A percentile compares a stretch with the other conserved stretches of the same genome.
These are phyloP conservation scores for Hyphopichia homilentoma DNA, from an alignment of 805 yeast species.

Conservation along the genomic window DNA sequence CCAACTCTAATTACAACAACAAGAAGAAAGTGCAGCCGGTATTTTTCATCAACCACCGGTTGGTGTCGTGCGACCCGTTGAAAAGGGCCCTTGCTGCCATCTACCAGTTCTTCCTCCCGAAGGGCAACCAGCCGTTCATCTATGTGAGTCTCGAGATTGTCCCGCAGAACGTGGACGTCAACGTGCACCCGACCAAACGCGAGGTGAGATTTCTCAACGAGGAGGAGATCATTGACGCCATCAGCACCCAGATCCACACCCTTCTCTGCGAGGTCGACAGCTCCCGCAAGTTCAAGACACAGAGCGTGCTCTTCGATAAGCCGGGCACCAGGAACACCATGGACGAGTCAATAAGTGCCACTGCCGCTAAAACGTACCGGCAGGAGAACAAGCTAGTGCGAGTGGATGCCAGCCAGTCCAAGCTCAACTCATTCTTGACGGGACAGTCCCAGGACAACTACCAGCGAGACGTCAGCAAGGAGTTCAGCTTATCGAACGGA, in stretches of 20 bases:
- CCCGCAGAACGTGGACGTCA: constrained; percentile 80
- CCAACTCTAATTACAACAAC: constrained; percentile 67
- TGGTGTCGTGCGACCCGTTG: constrained; percentile 80
- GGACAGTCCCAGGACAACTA: constrained; percentile 3
- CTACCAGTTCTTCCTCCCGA: constrained; percentile 68
- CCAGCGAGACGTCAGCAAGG: constrained; percentile 1
- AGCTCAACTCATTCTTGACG: constrained; percentile 7
- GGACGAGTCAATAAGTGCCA: constrained; percentile 2
- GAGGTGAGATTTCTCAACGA: constrained; percentile 86
- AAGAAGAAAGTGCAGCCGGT: constrained; percentile 66
- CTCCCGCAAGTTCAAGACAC: constrained; percentile 66
- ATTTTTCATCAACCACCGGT: constrained; percentile 80
- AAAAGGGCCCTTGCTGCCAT: constrained; percentile 61
- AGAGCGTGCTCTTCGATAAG: constrained; percentile 39
- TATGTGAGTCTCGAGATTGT: constrained; percentile 67
- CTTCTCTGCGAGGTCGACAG: constrained; percentile 56
- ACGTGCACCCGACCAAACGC: constrained; percentile 92
- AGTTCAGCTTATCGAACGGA: not conserved
- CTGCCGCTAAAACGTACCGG: constrained; percentile 28
- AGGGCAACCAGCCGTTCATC: constrained; percentile 70
- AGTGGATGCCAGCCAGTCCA: constrained; percentile 62
- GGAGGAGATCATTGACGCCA: constrained; percentile 71
- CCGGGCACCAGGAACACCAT: not conserved
- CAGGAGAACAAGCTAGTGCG: constrained; percentile 69
- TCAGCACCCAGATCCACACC: constrained; percentile 48